A percentile compares a stretch with the other conserved stretches of the same genome.
These are phyloP conservation scores for Triticum dicoccoides DNA, from an alignment of 176 grass and related monocot species.

Conservation along the genomic window DNA sequence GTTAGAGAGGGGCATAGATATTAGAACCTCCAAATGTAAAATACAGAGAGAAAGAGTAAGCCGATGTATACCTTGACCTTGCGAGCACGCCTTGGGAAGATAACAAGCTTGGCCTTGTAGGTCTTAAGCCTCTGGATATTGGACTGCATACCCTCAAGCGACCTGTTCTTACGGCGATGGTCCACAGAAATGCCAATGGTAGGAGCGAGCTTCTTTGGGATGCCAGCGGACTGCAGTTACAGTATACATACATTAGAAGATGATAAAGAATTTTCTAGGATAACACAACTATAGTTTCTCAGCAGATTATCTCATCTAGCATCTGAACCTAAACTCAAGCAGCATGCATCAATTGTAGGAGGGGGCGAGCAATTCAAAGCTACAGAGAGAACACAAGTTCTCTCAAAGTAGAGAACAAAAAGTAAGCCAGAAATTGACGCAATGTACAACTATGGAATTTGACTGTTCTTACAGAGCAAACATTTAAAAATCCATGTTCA, in stretches of 20 bases:
- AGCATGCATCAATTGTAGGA: background rate
- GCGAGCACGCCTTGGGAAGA: constrained; percentile 76
- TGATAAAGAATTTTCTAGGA: background rate
- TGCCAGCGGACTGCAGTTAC: constrained; percentile 56
- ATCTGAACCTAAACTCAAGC: background rate
- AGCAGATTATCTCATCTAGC: background rate
- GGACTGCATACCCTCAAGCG: constrained; percentile 72
- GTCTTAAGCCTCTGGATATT: constrained; percentile 78
- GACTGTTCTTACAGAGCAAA: background rate
- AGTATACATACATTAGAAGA: background rate
- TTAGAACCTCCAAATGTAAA: no score
- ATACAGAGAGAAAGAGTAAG: no score
- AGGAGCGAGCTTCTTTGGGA: constrained; percentile 72
- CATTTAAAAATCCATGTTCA: background rate
- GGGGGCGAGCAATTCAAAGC: background rate
- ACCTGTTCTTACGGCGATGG: constrained; percentile 74
- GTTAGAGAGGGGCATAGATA: background rate
- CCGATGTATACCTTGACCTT: constrained; percentile 58
- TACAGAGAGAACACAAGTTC: background rate
- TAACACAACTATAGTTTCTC: background rate
- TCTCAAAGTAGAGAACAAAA: background rate
- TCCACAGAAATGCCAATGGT: constrained; percentile 89
- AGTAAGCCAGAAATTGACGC: background rate
- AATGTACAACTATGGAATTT: no score
- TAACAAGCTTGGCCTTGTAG: constrained; percentile 82